Conservation (phyloP, 805 yeast genomes). For the Scheffersomyces ergatensis region DNA sequence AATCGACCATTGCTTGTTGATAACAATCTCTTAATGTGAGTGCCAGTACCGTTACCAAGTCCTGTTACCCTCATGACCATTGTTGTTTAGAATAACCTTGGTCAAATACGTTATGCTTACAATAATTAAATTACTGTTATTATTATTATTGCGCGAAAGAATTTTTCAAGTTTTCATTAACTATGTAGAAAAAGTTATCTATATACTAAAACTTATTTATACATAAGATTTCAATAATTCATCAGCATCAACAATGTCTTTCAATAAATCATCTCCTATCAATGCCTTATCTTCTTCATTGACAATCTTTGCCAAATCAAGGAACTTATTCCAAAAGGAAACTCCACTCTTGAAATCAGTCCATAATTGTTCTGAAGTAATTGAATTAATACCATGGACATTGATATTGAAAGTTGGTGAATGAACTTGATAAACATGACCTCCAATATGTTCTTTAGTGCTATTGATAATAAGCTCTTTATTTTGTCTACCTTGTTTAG, state of each 20-base stretch:
- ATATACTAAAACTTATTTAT: conserved; percentile 7
- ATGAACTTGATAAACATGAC: conserved; percentile 34
- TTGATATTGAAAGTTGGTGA: conserved; percentile 39
- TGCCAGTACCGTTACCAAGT: no score
- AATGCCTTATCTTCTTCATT: conserved; percentile 25
- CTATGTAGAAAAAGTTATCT: no score
- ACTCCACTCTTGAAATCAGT: conserved; percentile 31
- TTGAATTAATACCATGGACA: conserved; percentile 39
- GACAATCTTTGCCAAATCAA: conserved; percentile 20
- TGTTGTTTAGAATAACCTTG: not conserved
- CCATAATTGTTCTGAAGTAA: conserved; percentile 28
- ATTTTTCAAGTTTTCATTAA: no score
- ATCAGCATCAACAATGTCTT: conserved; percentile 25
- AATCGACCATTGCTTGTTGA: not conserved
- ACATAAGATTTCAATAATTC: conserved; percentile 26
- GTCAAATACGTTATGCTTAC: no score
- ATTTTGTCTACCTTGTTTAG: conserved; percentile 16
- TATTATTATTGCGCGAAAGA: no score
- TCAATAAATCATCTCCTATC: conserved; percentile 19
- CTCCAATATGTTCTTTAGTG: conserved; percentile 31
- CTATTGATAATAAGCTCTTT: conserved; percentile 23
- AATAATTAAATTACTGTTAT: no score
- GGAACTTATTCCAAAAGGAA: conserved; percentile 34
- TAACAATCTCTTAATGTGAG: not conserved
- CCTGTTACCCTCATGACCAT: not conserved